A percentile compares a stretch with the other conserved stretches of the same genome.
phyloP scores from a whole-genome alignment of 345 rosid species.

The Iberis pinnata region DNA sequence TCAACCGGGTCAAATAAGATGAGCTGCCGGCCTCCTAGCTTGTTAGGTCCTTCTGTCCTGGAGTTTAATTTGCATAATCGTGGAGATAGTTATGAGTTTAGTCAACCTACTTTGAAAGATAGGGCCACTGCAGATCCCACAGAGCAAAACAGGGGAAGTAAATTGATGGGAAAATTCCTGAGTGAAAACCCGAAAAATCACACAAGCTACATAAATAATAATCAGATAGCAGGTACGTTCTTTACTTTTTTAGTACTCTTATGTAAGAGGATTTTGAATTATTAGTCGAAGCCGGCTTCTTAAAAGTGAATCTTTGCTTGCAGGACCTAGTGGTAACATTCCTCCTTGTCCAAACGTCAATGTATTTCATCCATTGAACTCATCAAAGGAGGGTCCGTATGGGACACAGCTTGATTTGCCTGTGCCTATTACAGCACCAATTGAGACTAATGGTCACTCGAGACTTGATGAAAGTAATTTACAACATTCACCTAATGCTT shows the following conservation, averaged over 20 bases:
- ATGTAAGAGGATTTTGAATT: not conserved
- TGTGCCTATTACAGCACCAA: slow-evolving; percentile 38
- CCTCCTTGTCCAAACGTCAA: slow-evolving; percentile 39
- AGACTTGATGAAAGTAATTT: slow-evolving; percentile 41
- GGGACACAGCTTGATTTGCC: slow-evolving; percentile 41
- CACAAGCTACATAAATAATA: slow-evolving; percentile 31
- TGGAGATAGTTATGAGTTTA: slow-evolving; percentile 47
- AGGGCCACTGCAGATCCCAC: slow-evolving; percentile 38
- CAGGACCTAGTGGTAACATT: slow-evolving; percentile 49
- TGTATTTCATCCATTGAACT: slow-evolving; percentile 37
- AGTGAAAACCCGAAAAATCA: slow-evolving; percentile 52
- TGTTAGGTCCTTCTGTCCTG: slow-evolving; percentile 50
- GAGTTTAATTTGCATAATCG: slow-evolving; percentile 45
- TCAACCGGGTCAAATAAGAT: slow-evolving; percentile 69
- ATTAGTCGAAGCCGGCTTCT: not conserved
- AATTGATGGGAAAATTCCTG: slow-evolving; percentile 48
- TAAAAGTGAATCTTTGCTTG: slow-evolving; percentile 17
- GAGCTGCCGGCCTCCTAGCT: slow-evolving; percentile 68
- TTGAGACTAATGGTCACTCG: slow-evolving; percentile 50
- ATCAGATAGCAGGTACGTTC: slow-evolving; percentile 66
- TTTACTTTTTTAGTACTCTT: too few species aligned
- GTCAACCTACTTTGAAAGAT: slow-evolving; percentile 39
- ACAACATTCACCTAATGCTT: slow-evolving; percentile 39
- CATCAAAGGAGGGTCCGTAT: slow-evolving; percentile 50
- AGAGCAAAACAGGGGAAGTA: slow-evolving; percentile 47